Percentiles rank a stretch among this genome's conserved stretches.
These are phyloP conservation scores for Sanghuangporus baumii DNA, from an alignment of 1,284 basidiomycete genomes.

Conservation along the genomic window DNA sequence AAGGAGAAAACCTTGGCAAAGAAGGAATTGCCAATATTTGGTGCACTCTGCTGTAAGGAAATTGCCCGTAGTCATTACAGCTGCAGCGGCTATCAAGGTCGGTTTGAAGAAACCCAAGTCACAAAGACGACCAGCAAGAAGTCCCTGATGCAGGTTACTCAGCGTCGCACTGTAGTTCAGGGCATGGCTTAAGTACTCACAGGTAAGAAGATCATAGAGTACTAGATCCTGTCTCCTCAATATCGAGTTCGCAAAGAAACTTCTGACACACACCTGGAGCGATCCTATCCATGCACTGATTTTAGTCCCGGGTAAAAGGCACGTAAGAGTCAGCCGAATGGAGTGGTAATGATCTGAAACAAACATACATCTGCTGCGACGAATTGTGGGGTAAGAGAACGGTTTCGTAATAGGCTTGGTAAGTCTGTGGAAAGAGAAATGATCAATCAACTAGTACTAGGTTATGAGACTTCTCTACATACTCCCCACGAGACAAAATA, in stretches of 20 bases:
- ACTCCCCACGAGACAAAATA: constrained; percentile 39
- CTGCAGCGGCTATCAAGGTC: constrained; percentile 38
- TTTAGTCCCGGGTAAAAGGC: neutral
- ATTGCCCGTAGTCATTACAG: constrained; percentile 40
- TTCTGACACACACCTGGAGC: constrained; percentile 25
- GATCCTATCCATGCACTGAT: constrained; percentile 34
- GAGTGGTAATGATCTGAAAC: constrained; percentile 12
- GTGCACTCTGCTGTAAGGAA: constrained; percentile 51
- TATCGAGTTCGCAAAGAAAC: constrained; percentile 19
- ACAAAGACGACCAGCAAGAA: constrained; percentile 46
- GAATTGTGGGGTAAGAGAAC: constrained; percentile 32
- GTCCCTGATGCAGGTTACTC: constrained; percentile 23
- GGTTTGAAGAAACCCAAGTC: constrained; percentile 50
- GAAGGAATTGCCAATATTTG: constrained; percentile 53
- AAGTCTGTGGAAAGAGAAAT: constrained; percentile 31
- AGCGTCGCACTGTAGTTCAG: constrained; percentile 29
- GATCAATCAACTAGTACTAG: constrained; percentile 1
- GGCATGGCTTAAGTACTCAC: neutral
- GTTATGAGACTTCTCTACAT: constrained; percentile 16
- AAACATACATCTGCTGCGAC: constrained; percentile 27
- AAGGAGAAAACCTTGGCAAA: constrained; percentile 47
- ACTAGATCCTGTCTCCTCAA: constrained; percentile 17
- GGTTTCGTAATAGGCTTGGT: constrained; percentile 48
- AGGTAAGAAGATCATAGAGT: neutral
- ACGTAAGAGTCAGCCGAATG: constrained; percentile 17